Conservation (phyloP, 306 rosid genomes). For the Calophaca sinica region DNA sequence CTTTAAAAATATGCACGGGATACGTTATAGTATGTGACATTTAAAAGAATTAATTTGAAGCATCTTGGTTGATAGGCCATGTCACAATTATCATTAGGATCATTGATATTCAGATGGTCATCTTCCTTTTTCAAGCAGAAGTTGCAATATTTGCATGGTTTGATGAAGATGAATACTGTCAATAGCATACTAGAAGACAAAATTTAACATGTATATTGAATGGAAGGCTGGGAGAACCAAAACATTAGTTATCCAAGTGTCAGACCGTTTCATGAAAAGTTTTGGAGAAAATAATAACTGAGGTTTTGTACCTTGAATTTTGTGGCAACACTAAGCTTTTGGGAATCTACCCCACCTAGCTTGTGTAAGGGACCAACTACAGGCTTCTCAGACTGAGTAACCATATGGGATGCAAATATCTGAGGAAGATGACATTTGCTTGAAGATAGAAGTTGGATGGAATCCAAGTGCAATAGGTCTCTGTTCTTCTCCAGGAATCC, state of each 20-base stretch:
- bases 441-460: conserved; percentile 93
- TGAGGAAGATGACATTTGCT: conserved; percentile 91
- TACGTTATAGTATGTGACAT: too few species aligned
- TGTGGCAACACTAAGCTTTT: conserved; percentile 94
- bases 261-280: conserved; percentile 19
- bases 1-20: too few species aligned
- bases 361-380: conserved; percentile 84
- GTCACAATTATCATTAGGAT: neutral
- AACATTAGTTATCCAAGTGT: neutral
- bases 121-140: neutral
- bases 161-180: conserved; percentile 27
- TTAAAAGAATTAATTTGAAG: too few species aligned
- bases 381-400: conserved; percentile 86
- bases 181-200: conserved; percentile 31
- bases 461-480: conserved; percentile 89
- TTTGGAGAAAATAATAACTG: conserved; percentile 25
- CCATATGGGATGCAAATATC: conserved; percentile 86
- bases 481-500: conserved; percentile 98
- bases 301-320: conserved; percentile 81
- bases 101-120: conserved; percentile 1
- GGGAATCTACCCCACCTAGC: conserved; percentile 96
- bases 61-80: conserved; percentile 12
- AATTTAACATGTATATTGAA: neutral
- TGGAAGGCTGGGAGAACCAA: conserved; percentile 22
- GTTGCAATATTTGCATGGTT: conserved; percentile 26